Base-by-base conservation (phyloP, 2,329 filamentous ascomycete species). In the Ploettnerulaceae sp. region DNA sequence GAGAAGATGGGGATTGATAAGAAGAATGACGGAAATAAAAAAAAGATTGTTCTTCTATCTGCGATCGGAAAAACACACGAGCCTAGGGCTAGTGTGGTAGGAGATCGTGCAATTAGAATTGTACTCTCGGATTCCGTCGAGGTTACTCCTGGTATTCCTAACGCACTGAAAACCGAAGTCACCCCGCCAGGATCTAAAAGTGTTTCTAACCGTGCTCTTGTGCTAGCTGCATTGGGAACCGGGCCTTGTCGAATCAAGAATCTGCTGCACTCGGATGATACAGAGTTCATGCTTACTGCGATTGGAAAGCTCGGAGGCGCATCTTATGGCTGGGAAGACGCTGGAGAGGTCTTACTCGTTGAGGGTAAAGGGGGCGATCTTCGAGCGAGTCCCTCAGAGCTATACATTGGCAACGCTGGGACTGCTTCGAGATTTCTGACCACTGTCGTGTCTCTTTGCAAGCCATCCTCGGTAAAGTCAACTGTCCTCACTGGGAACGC, bases 1-100 rank as follows among this genome's bases (percentile, higher is more conserved):
- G 77, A 84, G 56, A 95, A 95, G 65, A 98, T 98, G 93, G 89
- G 86, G 0, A 85, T 98, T 7, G 93, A 98, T 69, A 98, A 98
- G 77, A 98, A 98, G 74, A 98, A 98, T 56, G 86, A 95, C 34
- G 93, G 93, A 2, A 79, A 79, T 49, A 89, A 91, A 67, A 98
- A 98, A 75, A 97, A 95, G 69, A 86, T 98, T 53, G 91, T 96
- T 5, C 77, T 98, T 6, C 74, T 98, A 8, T 90, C 89, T 1
- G 86, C 86, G 9, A 95, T 98, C 63, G 93, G 93, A 47, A 81
- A 84, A 60, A 94, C 89, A 0, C 70, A 91, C 61, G 93, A 98
- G 69, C 84, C 81, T 45, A 86, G 84, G 65, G 93, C 93, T 21
- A 96, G 84, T 57, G 82, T 89, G 7, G 90, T 97, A n/a, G 78